Evolutionary conservation across 305 asterid species (phyloP), one percentile per base, ranked within the genome.

Genomic region (Lippia alba): DNA sequence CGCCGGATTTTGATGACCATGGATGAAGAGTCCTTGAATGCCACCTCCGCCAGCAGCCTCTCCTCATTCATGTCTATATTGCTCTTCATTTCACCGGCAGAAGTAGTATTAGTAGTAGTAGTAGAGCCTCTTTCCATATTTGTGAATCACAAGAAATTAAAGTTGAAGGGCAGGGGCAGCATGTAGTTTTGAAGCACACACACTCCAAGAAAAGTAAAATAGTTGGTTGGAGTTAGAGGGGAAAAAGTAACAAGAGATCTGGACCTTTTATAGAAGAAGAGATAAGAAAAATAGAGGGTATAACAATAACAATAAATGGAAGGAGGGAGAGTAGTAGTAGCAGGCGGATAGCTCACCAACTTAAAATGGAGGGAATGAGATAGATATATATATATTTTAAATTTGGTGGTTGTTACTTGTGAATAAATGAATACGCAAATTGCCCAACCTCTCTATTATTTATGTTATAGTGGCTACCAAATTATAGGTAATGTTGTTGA

Each of bases 1-100:
- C 79, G 76, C n/a, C 87, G 82, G 73, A 90, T 87, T 69, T 81
- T 87, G 66, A 89, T 89, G 46, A 87, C 91, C 14, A 85, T 72
- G 16, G 93, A 82, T 0, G 91, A 84, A 0, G 96, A 72, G 50
- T 84, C 90, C 78, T 83, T 83, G 82, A 84, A 87, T 30, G 89
- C 94, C 55, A 90, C 84, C 70, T 90, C 94, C 0, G 96, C 96
- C 46, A 82, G 83, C 0, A 90, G 79, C 59, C 94, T 83, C 81
- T 90, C 96, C 65, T 80, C 81, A 1, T 83, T 76, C 94, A 90
- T 83, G 51, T 89, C 91, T 66, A 84, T 81, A 74, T 78, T 82
- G 49, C 9, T 36, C 41, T 30, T 75, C 62, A 14, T 41, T 19
- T 64, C 30, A 6, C 60, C 67, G 8, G 55, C 11, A 24, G 30